Evolutionary conservation across 169 alveolate genomes (phyloP).

Genomic region (Theileria orientalis): DNA sequence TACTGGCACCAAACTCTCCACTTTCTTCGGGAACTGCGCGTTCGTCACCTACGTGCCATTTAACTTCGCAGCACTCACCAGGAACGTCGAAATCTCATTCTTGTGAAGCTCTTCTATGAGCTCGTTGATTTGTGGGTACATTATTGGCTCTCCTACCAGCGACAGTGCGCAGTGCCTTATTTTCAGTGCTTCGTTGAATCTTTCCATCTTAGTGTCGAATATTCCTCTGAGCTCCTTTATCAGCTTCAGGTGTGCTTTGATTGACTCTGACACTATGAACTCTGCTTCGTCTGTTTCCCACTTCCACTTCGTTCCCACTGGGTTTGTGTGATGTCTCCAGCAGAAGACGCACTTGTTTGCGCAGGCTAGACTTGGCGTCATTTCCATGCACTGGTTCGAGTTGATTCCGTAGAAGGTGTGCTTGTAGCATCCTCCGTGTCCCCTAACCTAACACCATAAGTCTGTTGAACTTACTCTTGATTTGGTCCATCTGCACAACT

Average conservation of each 20-base stretch:
- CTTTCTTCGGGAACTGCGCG: constrained; percentile 87
- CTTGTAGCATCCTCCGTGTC: constrained; percentile 90
- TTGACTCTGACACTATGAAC: constrained; percentile 65
- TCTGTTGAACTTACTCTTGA: constrained; percentile 54
- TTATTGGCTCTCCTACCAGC: constrained; percentile 89
- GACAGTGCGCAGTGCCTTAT: constrained; percentile 83
- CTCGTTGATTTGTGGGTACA: constrained; percentile 86
- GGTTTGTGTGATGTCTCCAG: constrained; percentile 90
- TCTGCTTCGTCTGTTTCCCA: constrained; percentile 85
- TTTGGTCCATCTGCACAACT: constrained; percentile 89
- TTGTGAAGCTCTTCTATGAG: constrained; percentile 78
- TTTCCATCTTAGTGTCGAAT: constrained; percentile 61
- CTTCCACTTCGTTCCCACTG: constrained; percentile 83
- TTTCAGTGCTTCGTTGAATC: constrained; percentile 68
- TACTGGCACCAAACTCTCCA: constrained; percentile 74
- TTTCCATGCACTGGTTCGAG: constrained; percentile 88
- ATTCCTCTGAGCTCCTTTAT: constrained; percentile 75
- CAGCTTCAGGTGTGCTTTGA: constrained; percentile 65
- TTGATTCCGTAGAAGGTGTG: constrained; percentile 88
- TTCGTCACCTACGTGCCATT: constrained; percentile 69
- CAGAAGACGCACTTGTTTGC: constrained; percentile 90
- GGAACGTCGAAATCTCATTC: constrained; percentile 79
- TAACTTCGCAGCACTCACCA: constrained; percentile 51
- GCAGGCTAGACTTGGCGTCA: constrained; percentile 88
- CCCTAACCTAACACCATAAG: constrained; percentile 57